A percentile compares a stretch with the other conserved stretches of the same genome.
Evolutionary conservation across 1,139 yeast species (phyloP).

Genomic region (Blastobotrys buckinghamii): DNA sequence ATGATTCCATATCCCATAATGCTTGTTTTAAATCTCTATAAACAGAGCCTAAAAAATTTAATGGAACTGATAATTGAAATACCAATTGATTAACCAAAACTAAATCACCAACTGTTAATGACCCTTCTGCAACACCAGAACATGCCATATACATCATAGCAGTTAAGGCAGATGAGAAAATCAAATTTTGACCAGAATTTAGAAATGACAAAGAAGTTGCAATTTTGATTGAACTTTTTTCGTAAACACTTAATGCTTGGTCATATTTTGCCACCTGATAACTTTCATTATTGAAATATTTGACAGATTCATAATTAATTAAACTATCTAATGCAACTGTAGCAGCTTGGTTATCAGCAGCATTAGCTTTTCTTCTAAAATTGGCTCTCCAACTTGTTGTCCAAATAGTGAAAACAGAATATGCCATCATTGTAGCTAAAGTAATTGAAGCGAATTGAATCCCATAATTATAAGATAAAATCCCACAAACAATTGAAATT

Average conservation of each 20-base stretch:
- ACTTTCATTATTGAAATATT: conserved; percentile 84
- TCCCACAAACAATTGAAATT: conserved; percentile 88
- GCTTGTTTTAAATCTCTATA: conserved; percentile 93
- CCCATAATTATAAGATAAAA: conserved; percentile 89
- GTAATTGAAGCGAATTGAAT: conserved; percentile 85
- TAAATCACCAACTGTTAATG: conserved; percentile 87
- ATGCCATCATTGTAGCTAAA: conserved; percentile 77
- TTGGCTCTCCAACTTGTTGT: conserved; percentile 97
- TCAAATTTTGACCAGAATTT: conserved; percentile 87
- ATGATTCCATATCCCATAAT: conserved; percentile 29
- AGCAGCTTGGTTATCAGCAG: conserved; percentile 93
- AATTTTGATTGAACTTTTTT: conserved; percentile 76
- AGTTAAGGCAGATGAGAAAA: conserved; percentile 86
- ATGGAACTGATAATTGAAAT: conserved; percentile 89
- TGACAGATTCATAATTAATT: conserved; percentile 91
- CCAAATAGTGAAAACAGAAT: conserved; percentile 76
- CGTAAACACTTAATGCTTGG: conserved; percentile 65
- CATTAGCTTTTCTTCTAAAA: conserved; percentile 84
- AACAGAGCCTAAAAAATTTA: conserved; percentile 90
- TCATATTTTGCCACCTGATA: conserved; percentile 80
- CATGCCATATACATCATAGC: conserved; percentile 99
- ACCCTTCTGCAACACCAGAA: conserved; percentile 77
- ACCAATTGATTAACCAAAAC: conserved; percentile 95
- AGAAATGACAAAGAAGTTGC: conserved; percentile 89
- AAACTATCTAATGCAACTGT: conserved; percentile 90